Percentiles rank a stretch among this genome's conserved stretches.
Evolutionary conservation across 768 basidiomycete species (phyloP).

Genomic region (Boletus edulis): DNA sequence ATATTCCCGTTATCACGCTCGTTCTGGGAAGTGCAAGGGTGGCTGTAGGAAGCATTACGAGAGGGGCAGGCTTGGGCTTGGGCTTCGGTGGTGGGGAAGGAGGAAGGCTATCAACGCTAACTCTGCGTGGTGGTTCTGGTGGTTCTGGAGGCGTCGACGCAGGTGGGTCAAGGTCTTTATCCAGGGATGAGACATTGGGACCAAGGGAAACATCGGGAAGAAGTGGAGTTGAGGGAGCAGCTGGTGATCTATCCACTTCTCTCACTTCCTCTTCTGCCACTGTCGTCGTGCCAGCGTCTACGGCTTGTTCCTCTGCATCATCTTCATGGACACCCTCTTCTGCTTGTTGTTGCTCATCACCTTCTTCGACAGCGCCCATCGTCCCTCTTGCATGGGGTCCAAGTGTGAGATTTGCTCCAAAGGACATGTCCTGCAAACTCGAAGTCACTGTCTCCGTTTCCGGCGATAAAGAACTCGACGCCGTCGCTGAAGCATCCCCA

Average conservation of each 20-base stretch:
- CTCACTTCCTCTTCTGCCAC: not conserved
- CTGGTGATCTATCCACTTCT: not conserved
- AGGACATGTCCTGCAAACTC: slow-evolving; percentile 15
- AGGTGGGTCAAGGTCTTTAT: slow-evolving; percentile 11
- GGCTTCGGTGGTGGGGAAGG: slow-evolving; percentile 24
- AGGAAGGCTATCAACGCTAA: slow-evolving; percentile 16
- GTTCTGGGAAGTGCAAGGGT: slow-evolving; percentile 16
- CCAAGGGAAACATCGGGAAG: slow-evolving; percentile 13
- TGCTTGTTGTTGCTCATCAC: slow-evolving; percentile 5
- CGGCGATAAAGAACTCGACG: slow-evolving; percentile 2
- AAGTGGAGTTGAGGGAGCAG: slow-evolving; percentile 3
- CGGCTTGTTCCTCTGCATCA: not conserved
- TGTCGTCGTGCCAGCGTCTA: not conserved
- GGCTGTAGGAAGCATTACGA: slow-evolving; percentile 1
- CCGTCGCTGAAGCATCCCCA: not conserved
- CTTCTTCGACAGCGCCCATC: slow-evolving; percentile 10
- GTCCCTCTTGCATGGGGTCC: slow-evolving; percentile 8
- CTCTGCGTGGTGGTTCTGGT: slow-evolving; percentile 2
- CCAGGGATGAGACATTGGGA: slow-evolving; percentile 9
- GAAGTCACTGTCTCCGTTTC: slow-evolving; percentile 4
- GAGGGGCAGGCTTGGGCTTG: slow-evolving; percentile 16
- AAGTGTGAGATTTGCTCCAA: slow-evolving; percentile 20
- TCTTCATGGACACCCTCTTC: not conserved
- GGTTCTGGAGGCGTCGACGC: not conserved
- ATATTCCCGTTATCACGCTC: slow-evolving; percentile 21